These are phyloP conservation scores for Wickerhamiella slavikovae DNA, from an alignment of 805 yeast genomes.

Conservation along the genomic window DNA sequence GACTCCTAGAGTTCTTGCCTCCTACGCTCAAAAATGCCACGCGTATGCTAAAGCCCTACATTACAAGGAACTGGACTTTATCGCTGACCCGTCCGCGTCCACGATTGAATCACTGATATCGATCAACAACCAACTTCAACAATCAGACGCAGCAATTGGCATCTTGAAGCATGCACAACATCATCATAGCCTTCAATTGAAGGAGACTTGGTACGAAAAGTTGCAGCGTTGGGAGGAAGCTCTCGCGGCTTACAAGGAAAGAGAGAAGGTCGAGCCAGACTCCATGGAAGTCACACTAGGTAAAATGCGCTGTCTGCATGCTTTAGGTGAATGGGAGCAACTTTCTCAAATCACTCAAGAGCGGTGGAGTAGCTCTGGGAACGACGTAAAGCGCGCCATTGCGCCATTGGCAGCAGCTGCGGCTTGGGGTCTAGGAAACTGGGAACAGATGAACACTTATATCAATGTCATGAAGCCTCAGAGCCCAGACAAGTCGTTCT, in stretches of 20 bases:
- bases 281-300: slow-evolving; percentile 87
- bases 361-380: slow-evolving; percentile 60
- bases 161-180: slow-evolving; percentile 87
- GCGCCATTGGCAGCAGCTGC: slow-evolving; percentile 99
- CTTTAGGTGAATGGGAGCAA: slow-evolving; percentile 97
- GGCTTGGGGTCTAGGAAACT: slow-evolving; percentile 92
- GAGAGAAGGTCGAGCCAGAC: slow-evolving; percentile 33
- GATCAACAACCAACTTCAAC: slow-evolving; percentile 86
- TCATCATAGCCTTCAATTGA: slow-evolving; percentile 56
- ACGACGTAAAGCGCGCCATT: slow-evolving; percentile 57
- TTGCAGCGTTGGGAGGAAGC: slow-evolving; percentile 98
- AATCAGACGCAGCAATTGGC: slow-evolving; percentile 95
- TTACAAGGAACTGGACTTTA: slow-evolving; percentile 85
- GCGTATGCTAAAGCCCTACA: slow-evolving; percentile 96
- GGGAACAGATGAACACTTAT: slow-evolving; percentile 90
- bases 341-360: slow-evolving; percentile 66
- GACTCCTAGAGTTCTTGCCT: slow-evolving; percentile 73
- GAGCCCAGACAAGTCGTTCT: slow-evolving; percentile 88
- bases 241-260: slow-evolving; percentile 62
- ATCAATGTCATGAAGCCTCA: slow-evolving; percentile 77
- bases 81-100: slow-evolving; percentile 78
- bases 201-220: slow-evolving; percentile 96
- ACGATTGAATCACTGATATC: slow-evolving; percentile 83
- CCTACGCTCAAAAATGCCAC: slow-evolving; percentile 85
- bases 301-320: slow-evolving; percentile 93